These are phyloP conservation scores for Wickerhamiella occidentalis DNA, from an alignment of 805 yeast species.

Conservation along the genomic window DNA sequence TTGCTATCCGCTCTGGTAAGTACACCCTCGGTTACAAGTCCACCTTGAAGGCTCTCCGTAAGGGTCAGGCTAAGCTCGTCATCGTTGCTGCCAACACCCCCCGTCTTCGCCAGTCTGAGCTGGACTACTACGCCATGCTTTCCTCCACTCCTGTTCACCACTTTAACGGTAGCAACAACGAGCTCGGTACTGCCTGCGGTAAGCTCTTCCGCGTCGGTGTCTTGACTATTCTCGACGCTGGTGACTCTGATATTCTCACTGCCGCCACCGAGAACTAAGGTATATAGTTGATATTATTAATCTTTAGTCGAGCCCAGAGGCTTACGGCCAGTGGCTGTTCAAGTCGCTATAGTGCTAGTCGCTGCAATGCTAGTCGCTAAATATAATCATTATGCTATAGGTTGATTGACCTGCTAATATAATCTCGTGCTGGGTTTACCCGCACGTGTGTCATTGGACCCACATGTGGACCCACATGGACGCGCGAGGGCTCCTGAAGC, in stretches of 20 bases:
- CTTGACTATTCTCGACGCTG: slow-evolving; percentile 90
- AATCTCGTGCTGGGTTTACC: too few relatives aligned
- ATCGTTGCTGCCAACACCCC: slow-evolving; percentile 99
- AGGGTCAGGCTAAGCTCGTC: slow-evolving; percentile 97
- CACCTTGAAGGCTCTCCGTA: slow-evolving; percentile 94
- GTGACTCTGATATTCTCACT: slow-evolving; percentile 95
- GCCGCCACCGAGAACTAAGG: slow-evolving; percentile 17
- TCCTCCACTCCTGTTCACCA: slow-evolving; percentile 95
- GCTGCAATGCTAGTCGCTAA: too few relatives aligned
- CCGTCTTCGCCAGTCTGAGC: slow-evolving; percentile 98
- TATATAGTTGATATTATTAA: slow-evolving; percentile 1
- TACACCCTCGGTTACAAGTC: slow-evolving; percentile 99
- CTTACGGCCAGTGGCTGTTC: too few relatives aligned
- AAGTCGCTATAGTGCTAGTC: too few relatives aligned
- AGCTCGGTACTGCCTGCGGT: slow-evolving; percentile 99
- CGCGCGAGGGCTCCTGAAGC: too few relatives aligned
- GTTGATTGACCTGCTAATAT: too few relatives aligned
- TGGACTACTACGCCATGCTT: slow-evolving; percentile 99
- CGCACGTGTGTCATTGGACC: too few relatives aligned
- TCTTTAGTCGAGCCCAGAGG: neutral
- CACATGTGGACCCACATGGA: too few relatives aligned
- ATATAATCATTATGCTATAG: too few relatives aligned
- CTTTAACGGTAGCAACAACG: slow-evolving; percentile 99
- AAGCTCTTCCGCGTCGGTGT: slow-evolving; percentile 99
- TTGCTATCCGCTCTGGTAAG: slow-evolving; percentile 98